A percentile compares a stretch with the other conserved stretches of the same genome.
Conservation (phyloP, 441 rosid genomes). For the Metrosideros polymorpha region DNA sequence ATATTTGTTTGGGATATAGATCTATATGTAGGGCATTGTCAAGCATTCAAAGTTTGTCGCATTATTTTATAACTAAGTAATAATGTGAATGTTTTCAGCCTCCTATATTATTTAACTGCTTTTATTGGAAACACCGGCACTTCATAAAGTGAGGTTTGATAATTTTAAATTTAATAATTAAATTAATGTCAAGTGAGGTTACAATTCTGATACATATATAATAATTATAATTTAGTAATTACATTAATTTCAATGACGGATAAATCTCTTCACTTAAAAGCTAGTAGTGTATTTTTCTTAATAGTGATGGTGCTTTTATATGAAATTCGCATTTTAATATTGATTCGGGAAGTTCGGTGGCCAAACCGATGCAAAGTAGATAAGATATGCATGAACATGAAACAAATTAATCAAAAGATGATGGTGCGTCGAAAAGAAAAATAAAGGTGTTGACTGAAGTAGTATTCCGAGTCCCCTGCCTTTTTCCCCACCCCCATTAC, state of each 20-base stretch:
- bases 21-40: background rate
- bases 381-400: background rate
- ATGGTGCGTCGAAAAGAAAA: too few species aligned
- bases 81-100: background rate
- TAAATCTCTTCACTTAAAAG: too few species aligned
- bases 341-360: background rate
- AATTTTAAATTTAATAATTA: background rate
- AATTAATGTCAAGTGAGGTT: background rate
- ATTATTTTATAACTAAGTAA: background rate
- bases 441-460: too few species aligned
- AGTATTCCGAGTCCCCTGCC: too few species aligned
- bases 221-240: background rate
- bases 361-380: background rate
- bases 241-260: too few species aligned
- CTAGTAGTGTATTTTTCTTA: too few species aligned
- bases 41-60: background rate
- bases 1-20: too few species aligned
- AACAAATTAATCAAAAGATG: background rate
- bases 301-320: too few species aligned
- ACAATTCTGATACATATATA: background rate
- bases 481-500: background rate
- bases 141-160: background rate
- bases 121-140: background rate
- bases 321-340: background rate
- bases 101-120: background rate